phyloP scores from a whole-genome alignment of 306 rosid species.

The Inga laurina region DNA sequence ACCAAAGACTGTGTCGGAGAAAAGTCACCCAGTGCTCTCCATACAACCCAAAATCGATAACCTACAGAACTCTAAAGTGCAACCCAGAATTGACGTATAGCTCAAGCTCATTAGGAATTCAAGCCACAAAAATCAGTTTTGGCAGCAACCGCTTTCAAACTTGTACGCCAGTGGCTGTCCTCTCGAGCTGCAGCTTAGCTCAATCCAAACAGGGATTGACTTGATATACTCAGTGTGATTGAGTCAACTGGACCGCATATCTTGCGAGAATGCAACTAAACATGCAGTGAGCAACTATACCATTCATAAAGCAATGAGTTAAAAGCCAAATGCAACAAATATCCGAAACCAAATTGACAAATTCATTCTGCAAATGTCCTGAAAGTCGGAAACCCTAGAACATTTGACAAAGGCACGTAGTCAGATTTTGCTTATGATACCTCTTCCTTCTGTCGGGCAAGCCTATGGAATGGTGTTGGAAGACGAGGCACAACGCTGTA shows the following conservation, averaged over 20 bases:
- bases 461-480: no score
- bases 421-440: no score
- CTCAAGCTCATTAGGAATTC: constrained; percentile 18
- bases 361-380: background rate
- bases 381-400: constrained; percentile 74
- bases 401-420: background rate
- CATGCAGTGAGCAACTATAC: constrained; percentile 38
- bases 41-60: constrained; percentile 32
- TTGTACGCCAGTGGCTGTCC: constrained; percentile 4
- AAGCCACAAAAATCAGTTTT: constrained; percentile 32
- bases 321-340: constrained; percentile 25
- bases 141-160: constrained; percentile 18
- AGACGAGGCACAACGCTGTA: no score
- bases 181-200: constrained; percentile 24
- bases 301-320: constrained; percentile 36
- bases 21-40: constrained; percentile 38
- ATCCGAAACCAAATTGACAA: constrained; percentile 37
- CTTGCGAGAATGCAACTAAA: constrained; percentile 30
- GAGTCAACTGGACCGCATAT: constrained; percentile 49
- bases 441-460: no score
- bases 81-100: constrained; percentile 34
- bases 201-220: constrained; percentile 31
- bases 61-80: constrained; percentile 6
- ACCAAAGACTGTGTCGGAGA: constrained; percentile 32
- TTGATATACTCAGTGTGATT: constrained; percentile 31